Evolutionary conservation across 2,329 filamentous ascomycete species (phyloP).

Genomic region (Alternaria sp.): DNA sequence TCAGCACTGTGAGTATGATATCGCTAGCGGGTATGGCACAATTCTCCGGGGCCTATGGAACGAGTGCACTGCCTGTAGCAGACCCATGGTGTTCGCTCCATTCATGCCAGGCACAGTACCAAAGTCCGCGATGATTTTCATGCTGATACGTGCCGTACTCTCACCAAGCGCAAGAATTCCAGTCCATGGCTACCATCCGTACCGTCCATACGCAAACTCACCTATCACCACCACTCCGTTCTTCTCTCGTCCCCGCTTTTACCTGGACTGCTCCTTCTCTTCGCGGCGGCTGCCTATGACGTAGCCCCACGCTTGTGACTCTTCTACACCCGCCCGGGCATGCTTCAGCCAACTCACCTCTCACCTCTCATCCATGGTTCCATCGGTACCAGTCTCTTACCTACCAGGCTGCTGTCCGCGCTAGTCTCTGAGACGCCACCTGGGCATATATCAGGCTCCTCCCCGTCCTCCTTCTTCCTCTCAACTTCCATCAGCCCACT

Average conservation of each 20-base stretch:
- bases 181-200: background rate
- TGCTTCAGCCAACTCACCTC: background rate
- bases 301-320: background rate
- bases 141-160: background rate
- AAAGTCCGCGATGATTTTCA: background rate
- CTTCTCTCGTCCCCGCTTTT: background rate
- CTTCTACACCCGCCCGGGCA: background rate
- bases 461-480: background rate
- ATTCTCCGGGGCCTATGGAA: background rate
- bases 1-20: background rate
- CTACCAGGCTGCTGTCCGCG: background rate
- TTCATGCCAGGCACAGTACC: background rate
- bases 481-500: background rate
- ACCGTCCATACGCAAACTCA: background rate
- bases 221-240: background rate
- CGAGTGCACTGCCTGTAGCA: background rate
- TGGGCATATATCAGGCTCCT: background rate
- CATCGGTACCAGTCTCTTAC: background rate
- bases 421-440: background rate
- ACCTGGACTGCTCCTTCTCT: background rate
- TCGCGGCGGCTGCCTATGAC: background rate
- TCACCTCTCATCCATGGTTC: background rate
- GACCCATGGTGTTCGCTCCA: background rate
- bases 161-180: background rate
- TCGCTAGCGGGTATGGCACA: accelerated